Evolutionary conservation across 2,329 filamentous ascomycete genomes (phyloP), one percentile per base, ranked within the genome.

Genomic region (Diaporthe batatas): DNA sequence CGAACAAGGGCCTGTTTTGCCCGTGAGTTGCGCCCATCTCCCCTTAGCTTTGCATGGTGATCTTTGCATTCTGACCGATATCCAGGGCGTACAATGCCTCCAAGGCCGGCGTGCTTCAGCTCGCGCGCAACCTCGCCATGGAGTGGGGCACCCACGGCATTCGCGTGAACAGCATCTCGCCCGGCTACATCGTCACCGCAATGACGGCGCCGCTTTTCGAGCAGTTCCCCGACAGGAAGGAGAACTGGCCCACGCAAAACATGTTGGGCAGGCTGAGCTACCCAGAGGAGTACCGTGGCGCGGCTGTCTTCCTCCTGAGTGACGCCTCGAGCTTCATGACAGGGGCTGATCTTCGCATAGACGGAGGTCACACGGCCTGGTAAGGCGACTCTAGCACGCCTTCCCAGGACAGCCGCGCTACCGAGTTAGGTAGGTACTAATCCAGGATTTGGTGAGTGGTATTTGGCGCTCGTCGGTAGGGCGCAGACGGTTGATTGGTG

Each of bases 181-280:
- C 94, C 0, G 93, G 94, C 11, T 94, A 95, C 80, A 94, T 95
- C 78, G 88, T 93, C 29, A 95, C 93, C 1, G 90, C 92, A 29
- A 97, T 98, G 95, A 93, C 96, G 1, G 90, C 94, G 80, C 88
- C 90, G 72, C 88, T 97, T 42, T 96, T 98, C 78, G 87, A 91
- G 76, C 87, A 92, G 75, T 93, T 90, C 76, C 94, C 94, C 0
- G 93, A 95, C 78, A 86, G 89, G 69, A 84, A 84, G 74, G 82
- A 81, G 34, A 88, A 91, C 74, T 97, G 95, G 95, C 90, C 93
- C 21, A 92, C 88, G 77, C 91, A 96, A 82, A 97, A 97, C 82
- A 96, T 97, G 94, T 86, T 97, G 69, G 91, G 88, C 36, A 87
- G 90, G 44, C 84, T 94, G 73, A 93, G 91, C 78, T 83, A 82